phyloP scores from a whole-genome alignment of 208 protist species.

The Wallacemonas rigidus region DNA sequence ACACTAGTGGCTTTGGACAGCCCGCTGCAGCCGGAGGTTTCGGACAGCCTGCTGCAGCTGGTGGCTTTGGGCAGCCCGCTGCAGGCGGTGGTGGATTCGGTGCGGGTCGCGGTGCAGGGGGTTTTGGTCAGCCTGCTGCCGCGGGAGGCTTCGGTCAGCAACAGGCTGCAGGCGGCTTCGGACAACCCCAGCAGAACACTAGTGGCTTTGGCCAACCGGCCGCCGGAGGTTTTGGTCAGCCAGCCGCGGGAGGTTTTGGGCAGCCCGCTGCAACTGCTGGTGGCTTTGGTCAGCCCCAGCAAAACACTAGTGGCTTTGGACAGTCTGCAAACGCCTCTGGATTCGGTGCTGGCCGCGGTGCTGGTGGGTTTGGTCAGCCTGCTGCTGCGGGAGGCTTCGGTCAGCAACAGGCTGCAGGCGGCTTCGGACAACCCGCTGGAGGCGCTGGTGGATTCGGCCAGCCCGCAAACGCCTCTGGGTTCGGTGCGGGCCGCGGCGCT shows the following conservation, averaged over 20 bases:
- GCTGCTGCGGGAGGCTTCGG: constrained; percentile 27
- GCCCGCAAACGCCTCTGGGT: constrained; percentile 14
- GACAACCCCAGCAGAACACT: constrained; percentile 24
- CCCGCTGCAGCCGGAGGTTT: constrained; percentile 13
- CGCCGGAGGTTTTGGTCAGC: constrained; percentile 30
- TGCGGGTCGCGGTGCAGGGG: constrained; percentile 20
- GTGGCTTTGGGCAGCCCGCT: constrained; percentile 30
- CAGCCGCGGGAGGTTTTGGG: constrained; percentile 26
- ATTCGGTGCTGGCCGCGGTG: constrained; percentile 43
- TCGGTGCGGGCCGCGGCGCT: constrained; percentile 27
- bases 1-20: constrained; percentile 17
- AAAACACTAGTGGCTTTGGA: constrained; percentile 24
- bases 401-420: no score
- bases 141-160: no score
- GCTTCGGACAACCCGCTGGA: constrained; percentile 42
- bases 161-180: constrained; percentile 26
- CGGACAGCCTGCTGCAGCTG: background rate
- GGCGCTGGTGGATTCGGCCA: constrained; percentile 31
- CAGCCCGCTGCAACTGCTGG: constrained; percentile 16
- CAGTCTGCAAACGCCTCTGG: constrained; percentile 31
- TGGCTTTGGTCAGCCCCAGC: constrained; percentile 38
- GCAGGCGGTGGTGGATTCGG: constrained; percentile 18
- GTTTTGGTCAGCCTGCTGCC: constrained; percentile 23
- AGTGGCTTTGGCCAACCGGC: constrained; percentile 26
- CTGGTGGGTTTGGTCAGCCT: constrained; percentile 47